A percentile compares a stretch with the other conserved stretches of the same genome.
phyloP scores from a whole-genome alignment of 208 protist species.

The Porcisia deanei region DNA sequence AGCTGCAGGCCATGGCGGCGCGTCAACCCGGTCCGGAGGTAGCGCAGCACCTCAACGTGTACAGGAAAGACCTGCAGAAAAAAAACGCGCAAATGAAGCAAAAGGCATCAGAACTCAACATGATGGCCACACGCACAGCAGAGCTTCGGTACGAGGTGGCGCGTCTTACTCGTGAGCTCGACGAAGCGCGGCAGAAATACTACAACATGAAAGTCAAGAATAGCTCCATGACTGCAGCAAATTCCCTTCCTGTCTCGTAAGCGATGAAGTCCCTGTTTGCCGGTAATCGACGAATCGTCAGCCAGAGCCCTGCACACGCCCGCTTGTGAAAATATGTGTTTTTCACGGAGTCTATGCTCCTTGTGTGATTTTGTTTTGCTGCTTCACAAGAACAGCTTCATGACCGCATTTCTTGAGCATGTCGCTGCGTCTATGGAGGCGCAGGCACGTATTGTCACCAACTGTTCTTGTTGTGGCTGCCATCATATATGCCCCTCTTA shows the following conservation, averaged over 20 bases:
- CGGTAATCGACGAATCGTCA: neutral
- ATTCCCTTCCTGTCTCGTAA: neutral
- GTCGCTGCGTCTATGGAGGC: neutral
- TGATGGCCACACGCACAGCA: slow-evolving; percentile 79
- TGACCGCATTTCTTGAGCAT: neutral
- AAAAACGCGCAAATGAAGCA: slow-evolving; percentile 95
- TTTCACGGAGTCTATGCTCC: neutral
- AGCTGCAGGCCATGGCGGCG: slow-evolving; percentile 95
- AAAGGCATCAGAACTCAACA: slow-evolving; percentile 89
- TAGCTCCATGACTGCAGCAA: slow-evolving; percentile 13
- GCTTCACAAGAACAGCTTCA: neutral
- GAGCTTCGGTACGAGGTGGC: slow-evolving; percentile 96
- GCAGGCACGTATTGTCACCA: neutral
- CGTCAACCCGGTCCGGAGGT: slow-evolving; percentile 95
- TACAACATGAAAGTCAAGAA: slow-evolving; percentile 93
- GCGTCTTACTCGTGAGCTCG: slow-evolving; percentile 90
- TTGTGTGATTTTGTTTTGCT: neutral
- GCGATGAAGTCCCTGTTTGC: too few species aligned
- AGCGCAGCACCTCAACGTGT: slow-evolving; percentile 93
- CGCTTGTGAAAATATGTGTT: neutral
- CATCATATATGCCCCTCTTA: neutral
- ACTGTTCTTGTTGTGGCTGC: neutral
- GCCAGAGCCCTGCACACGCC: neutral
- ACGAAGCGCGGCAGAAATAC: slow-evolving; percentile 94
- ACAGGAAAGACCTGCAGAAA: slow-evolving; percentile 93